Evolutionary conservation across 176 grass and related monocot genomes (phyloP).

Genomic region (Typha latifolia): DNA sequence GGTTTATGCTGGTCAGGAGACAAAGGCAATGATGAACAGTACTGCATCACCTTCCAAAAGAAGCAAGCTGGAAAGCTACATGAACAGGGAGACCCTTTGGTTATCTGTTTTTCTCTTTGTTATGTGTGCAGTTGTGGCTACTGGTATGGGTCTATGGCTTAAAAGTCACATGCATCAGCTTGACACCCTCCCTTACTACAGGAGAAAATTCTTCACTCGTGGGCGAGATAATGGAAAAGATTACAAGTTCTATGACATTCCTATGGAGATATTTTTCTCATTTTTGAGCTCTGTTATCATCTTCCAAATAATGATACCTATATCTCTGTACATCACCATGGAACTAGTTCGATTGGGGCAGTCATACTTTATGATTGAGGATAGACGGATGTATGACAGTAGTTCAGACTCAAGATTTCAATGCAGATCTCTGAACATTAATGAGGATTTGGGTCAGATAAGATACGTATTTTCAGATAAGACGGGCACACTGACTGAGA

Average conservation of each 20-base stretch:
- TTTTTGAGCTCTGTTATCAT: constrained; percentile 99
- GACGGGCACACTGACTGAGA: constrained; percentile 94
- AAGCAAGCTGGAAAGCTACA: constrained; percentile 94
- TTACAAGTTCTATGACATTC: constrained; percentile 86
- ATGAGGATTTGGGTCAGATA: constrained; percentile 96
- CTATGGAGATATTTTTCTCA: constrained; percentile 96
- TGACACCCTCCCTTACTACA: constrained; percentile 84
- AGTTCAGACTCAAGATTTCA: constrained; percentile 96
- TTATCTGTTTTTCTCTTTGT: constrained; percentile 92
- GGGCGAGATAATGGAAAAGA: constrained; percentile 72
- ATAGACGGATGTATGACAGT: constrained; percentile 81
- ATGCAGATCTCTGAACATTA: constrained; percentile 98
- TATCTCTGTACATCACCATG: constrained; percentile 99
- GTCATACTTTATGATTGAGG: constrained; percentile 98
- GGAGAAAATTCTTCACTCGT: constrained; percentile 77
- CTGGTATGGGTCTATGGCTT: constrained; percentile 97
- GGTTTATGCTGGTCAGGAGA: constrained; percentile 98
- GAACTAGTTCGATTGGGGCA: constrained; percentile 91
- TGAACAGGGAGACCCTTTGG: constrained; percentile 99
- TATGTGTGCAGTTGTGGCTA: constrained; percentile 87
- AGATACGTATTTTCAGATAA: constrained; percentile 96
- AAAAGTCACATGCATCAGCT: constrained; percentile 69
- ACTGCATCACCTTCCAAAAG: constrained; percentile 93
- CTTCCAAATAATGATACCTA: constrained; percentile 99
- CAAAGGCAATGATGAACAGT: constrained; percentile 99